phyloP scores from a whole-genome alignment of 208 protist species.

The Trypanosomatidae sp. region DNA sequence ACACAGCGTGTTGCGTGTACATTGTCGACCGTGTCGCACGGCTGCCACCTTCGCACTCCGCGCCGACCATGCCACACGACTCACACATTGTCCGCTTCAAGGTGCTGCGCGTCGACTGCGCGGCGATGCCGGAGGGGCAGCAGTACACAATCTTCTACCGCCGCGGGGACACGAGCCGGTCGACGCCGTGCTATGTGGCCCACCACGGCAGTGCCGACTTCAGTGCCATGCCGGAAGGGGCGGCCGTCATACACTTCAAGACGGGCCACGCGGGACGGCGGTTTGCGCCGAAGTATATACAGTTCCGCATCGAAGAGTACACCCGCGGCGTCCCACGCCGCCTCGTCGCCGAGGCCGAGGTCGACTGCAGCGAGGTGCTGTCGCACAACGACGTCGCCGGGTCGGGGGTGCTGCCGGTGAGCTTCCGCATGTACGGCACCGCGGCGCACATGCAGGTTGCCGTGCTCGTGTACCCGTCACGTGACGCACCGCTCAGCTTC shows the following conservation, averaged over 20 bases:
- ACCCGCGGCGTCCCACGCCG: slow-evolving; percentile 42
- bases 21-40: too few relatives aligned
- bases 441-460: slow-evolving; percentile 52
- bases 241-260: slow-evolving; percentile 74
- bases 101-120: slow-evolving; percentile 45
- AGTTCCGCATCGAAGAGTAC: slow-evolving; percentile 75
- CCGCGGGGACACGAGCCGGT: slow-evolving; percentile 50
- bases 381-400: slow-evolving; percentile 13
- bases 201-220: slow-evolving; percentile 57
- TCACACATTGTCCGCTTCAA: slow-evolving; percentile 72
- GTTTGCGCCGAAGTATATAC: slow-evolving; percentile 69
- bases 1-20: too few relatives aligned
- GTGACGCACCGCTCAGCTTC: slow-evolving; percentile 38
- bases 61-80: slow-evolving; percentile 29
- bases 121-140: slow-evolving; percentile 39
- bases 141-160: slow-evolving; percentile 73
- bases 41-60: too few relatives aligned
- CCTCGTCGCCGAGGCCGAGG: slow-evolving; percentile 45
- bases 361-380: slow-evolving; percentile 52
- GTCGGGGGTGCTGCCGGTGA: slow-evolving; percentile 10
- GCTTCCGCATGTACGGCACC: slow-evolving; percentile 51
- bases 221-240: slow-evolving; percentile 66
- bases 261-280: slow-evolving; percentile 17
- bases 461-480: slow-evolving; percentile 53
- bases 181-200: slow-evolving; percentile 57